phyloP scores from a whole-genome alignment of 2,329 filamentous ascomycete genomes.

The Meredithiella fracta region DNA sequence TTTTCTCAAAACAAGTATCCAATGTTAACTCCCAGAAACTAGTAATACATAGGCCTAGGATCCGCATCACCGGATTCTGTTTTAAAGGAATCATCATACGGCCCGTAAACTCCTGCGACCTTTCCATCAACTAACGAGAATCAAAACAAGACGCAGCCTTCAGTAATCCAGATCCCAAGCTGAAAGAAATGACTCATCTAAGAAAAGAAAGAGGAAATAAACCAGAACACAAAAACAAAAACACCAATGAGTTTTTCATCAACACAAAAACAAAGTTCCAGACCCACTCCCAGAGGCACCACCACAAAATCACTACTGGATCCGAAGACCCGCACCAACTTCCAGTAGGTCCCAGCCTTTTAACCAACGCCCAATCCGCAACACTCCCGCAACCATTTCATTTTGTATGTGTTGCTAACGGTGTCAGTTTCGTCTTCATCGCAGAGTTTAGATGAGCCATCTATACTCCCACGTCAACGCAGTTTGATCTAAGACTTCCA shows the following conservation, averaged over 20 bases:
- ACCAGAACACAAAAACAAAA: not conserved
- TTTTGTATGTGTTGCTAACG: not conserved
- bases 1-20: not conserved
- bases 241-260: not conserved
- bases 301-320: not conserved
- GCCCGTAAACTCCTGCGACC: not conserved
- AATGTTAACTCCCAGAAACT: slow-evolving; percentile 1
- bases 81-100: not conserved
- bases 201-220: not conserved
- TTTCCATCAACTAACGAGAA: not conserved
- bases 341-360: not conserved
- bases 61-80: not conserved
- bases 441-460: not conserved
- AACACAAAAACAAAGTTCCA: slow-evolving; percentile 1
- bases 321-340: not conserved
- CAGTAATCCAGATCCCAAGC: not conserved
- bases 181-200: not conserved
- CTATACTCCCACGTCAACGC: not conserved
- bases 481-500: not conserved
- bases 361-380: not conserved
- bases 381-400: not conserved
- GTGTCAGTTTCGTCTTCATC: not conserved
- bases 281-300: not conserved
- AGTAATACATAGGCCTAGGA: slow-evolving; percentile 3
- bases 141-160: not conserved